Conservation (phyloP, 805 yeast species). For the Metschnikowia similis region DNA sequence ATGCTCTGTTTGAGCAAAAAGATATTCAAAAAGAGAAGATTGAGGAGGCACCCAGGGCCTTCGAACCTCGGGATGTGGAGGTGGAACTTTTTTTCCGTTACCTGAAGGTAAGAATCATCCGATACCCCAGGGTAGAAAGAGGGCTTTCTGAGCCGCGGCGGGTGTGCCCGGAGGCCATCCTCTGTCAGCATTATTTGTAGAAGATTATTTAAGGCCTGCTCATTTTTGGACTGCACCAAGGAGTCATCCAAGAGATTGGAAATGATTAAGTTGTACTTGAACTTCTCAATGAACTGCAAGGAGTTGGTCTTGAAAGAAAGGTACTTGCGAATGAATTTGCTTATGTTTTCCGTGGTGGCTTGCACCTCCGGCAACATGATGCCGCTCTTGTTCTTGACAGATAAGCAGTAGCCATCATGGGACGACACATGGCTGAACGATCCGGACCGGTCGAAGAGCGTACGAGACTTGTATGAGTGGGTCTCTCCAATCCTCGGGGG, state of each 20-base stretch:
- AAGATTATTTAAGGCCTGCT: conserved; percentile 26
- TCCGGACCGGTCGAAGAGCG: neutral
- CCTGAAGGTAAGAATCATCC: conserved; percentile 21
- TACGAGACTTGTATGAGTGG: neutral
- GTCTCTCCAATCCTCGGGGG: conserved; percentile 9
- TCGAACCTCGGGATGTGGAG: conserved; percentile 2
- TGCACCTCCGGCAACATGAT: neutral
- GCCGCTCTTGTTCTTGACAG: neutral
- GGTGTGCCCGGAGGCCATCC: neutral
- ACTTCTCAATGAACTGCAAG: conserved; percentile 33
- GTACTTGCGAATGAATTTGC: conserved; percentile 26
- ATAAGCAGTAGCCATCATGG: neutral
- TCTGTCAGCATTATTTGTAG: conserved; percentile 3
- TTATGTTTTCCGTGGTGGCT: conserved; percentile 16
- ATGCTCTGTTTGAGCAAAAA: conserved; percentile 23
- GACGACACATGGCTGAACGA: conserved; percentile 6
- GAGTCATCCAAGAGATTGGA: conserved; percentile 39
- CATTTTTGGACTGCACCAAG: conserved; percentile 40
- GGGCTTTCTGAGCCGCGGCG: neutral
- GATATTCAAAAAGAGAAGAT: conserved; percentile 24
- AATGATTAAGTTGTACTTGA: conserved; percentile 37
- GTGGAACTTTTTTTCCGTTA: conserved; percentile 15
- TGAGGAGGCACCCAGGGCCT: conserved; percentile 14
- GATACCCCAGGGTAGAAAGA: conserved; percentile 3
- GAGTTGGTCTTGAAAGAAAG: conserved; percentile 15